Base-by-base conservation (phyloP, 2,329 filamentous ascomycete species). In the Byssothecium circinans region DNA sequence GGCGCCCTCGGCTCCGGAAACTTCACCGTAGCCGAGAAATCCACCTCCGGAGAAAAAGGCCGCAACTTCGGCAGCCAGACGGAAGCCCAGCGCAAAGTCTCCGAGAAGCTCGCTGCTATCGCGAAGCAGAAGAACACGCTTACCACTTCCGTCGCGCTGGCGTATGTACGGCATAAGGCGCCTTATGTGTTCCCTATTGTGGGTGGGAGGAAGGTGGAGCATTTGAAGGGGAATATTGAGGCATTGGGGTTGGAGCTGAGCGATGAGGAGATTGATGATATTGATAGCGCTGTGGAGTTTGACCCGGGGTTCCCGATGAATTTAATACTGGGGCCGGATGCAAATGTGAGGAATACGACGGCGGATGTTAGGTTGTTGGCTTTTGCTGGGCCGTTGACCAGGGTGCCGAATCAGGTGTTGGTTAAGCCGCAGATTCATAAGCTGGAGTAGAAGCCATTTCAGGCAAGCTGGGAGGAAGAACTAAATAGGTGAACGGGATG, bases 151-250 rank as follows among this genome's bases (percentile, higher is more conserved):
- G 53, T 72, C 20, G 87, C 86, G 17, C 68, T 91, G 29, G 87
- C 87, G 1, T 91, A 91, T 62, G 82, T 90, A 4, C 78, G 87
- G 75, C 78, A 81, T 58, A 90, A 90, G 72, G 75, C 82, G 0
- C 82, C 86, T 0, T 84, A 87, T 53, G 86, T 91, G 10, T 89
- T 88, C 60, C 88, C 88, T 0, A 83, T 91, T 27, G 77, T 90
- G 8, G 87, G 88, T 6, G 85, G 86, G 0, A 78, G 87, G n/a
- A 90, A 85, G 58, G 67, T 88, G 8, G 82, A 86, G 35, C 87
- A 91, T 64, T 71, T 91, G 41, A 81, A 84, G 80, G 80, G 74
- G 14, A 85, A 84, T 58, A 81, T 86, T 48, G 72, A 79, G 57
- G 81, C 80, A 0, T 58, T 86, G 45, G 72, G 62, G 4, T 61